phyloP scores from a whole-genome alignment of 2,329 filamentous ascomycete species.

The Trichoderma asperellum region DNA sequence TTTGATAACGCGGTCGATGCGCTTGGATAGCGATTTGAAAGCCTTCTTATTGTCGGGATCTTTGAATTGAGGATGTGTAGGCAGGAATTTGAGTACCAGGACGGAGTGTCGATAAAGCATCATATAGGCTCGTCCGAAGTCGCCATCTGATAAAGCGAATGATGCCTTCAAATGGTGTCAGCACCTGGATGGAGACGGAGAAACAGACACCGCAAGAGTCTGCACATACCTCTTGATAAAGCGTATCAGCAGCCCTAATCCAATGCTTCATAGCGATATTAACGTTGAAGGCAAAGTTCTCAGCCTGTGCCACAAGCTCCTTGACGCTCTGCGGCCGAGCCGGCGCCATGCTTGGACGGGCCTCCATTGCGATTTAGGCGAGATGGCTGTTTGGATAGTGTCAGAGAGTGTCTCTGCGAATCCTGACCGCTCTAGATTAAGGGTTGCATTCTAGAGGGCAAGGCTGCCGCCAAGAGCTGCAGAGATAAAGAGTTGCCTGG shows the following conservation, averaged over 20 bases:
- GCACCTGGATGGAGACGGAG: neutral
- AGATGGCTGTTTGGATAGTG: neutral
- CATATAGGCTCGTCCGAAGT: conserved; percentile 86
- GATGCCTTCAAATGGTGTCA: conserved; percentile 62
- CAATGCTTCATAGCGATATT: conserved; percentile 78
- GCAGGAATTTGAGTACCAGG: conserved; percentile 77
- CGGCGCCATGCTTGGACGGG: conserved; percentile 40
- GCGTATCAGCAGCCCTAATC: conserved; percentile 76
- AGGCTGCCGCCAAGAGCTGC: conserved; percentile 6
- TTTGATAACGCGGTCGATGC: conserved; percentile 62
- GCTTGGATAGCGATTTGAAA: conserved; percentile 57
- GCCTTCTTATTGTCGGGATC: conserved; percentile 66
- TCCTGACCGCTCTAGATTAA: conserved; percentile 18
- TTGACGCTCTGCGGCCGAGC: conserved; percentile 68
- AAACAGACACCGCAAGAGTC: neutral
- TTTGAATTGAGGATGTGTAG: conserved; percentile 74
- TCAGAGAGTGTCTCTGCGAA: conserved; percentile 22
- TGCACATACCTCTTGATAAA: conserved; percentile 73
- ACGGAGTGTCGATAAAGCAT: conserved; percentile 88
- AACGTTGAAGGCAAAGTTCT: conserved; percentile 79
- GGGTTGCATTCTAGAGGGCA: conserved; percentile 27
- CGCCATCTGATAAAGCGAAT: conserved; percentile 83
- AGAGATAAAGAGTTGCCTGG: conserved; percentile 19
- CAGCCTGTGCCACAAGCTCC: conserved; percentile 75
- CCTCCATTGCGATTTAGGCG: conserved; percentile 36